Evolutionary conservation across 495 filamentous ascomycete genomes (phyloP).

Genomic region (Penicillium odoratum): DNA sequence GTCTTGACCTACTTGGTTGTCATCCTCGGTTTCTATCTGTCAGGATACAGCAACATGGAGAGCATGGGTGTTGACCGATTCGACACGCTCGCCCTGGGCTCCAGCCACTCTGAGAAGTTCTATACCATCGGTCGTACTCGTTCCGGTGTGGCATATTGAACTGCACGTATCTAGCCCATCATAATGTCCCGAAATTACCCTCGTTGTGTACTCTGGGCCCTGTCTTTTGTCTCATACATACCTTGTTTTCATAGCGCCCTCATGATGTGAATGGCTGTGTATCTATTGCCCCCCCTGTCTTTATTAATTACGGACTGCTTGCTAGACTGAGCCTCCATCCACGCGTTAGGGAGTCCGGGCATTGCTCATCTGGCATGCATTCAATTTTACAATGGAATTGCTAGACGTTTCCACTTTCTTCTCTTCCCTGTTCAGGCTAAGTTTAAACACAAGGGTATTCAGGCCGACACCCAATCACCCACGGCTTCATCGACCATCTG

Average conservation of each 20-base stretch:
- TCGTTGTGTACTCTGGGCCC: not conserved
- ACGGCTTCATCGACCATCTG: conserved; percentile 65
- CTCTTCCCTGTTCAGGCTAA: too few species aligned
- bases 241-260: conserved; percentile 4
- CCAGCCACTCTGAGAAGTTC: conserved; percentile 34
- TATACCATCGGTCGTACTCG: conserved; percentile 40
- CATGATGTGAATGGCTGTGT: not conserved
- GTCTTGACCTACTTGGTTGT: conserved; percentile 93
- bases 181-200: not conserved
- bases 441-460: not conserved
- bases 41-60: conserved; percentile 67
- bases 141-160: conserved; percentile 34
- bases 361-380: not conserved
- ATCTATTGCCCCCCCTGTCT: not conserved
- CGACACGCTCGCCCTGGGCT: conserved; percentile 62
- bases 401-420: not conserved
- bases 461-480: conserved; percentile 34
- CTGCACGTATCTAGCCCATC: not conserved
- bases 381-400: not conserved
- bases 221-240: not conserved
- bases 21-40: conserved; percentile 86
- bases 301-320: not conserved
- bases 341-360: conserved; percentile 2
- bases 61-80: conserved; percentile 65
- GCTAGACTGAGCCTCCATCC: not conserved